These are phyloP conservation scores for Pontederia paniculata DNA, from an alignment of 176 grass and related monocot genomes.

Conservation along the genomic window DNA sequence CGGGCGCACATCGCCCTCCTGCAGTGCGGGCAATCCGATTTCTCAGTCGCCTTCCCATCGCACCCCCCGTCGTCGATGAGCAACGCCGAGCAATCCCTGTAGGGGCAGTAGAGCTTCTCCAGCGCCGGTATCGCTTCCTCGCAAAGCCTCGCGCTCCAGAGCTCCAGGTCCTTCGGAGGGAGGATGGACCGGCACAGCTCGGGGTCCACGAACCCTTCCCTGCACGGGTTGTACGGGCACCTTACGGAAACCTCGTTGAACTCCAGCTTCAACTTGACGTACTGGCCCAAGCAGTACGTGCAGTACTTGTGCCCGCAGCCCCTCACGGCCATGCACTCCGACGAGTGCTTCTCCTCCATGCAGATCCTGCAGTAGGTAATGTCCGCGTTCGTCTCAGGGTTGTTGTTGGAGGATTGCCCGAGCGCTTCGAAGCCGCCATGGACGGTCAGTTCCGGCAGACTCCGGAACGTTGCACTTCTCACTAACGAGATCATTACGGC, in stretches of 20 bases:
- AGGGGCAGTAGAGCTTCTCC: slow-evolving; percentile 56
- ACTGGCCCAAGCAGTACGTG: slow-evolving; percentile 38
- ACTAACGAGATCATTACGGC: too few species aligned
- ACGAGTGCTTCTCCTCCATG: slow-evolving; percentile 26
- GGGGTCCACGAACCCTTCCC: slow-evolving; percentile 25
- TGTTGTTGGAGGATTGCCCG: background rate
- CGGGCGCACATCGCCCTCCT: slow-evolving; percentile 26
- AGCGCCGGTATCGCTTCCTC: slow-evolving; percentile 23
- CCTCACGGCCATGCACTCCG: slow-evolving; percentile 23
- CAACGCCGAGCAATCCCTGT: slow-evolving; percentile 43
- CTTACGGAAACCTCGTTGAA: slow-evolving; percentile 28
- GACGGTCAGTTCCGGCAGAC: background rate
- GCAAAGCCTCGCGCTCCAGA: slow-evolving; percentile 39
- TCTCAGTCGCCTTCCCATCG: too few species aligned
- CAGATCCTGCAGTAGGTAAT: slow-evolving; percentile 40
- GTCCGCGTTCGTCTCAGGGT: background rate
- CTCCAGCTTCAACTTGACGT: slow-evolving; percentile 37
- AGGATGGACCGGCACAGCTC: slow-evolving; percentile 36
- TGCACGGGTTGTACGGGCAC: slow-evolving; percentile 46
- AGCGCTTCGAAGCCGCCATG: background rate
- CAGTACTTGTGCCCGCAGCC: slow-evolving; percentile 50
- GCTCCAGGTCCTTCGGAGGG: slow-evolving; percentile 18
- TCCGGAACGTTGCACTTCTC: background rate
- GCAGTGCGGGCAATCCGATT: slow-evolving; percentile 73
- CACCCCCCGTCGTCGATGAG: too few species aligned